Conservation (phyloP, 495 filamentous ascomycete genomes). For the Mycothermus thermophilus region DNA sequence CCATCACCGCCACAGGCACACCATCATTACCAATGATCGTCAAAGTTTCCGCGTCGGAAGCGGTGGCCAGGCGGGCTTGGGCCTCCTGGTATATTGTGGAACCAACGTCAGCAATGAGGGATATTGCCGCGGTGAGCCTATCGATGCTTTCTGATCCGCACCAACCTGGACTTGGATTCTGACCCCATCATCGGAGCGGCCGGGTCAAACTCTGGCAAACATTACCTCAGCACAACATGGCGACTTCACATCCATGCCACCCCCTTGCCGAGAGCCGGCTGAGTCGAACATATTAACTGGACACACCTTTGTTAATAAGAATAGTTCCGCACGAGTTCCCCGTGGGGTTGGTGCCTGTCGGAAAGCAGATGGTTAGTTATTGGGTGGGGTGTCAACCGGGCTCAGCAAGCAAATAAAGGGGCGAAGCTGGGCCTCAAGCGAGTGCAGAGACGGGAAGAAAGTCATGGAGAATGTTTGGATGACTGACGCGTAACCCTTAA, state of each 20-base stretch:
- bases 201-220: constrained; percentile 2
- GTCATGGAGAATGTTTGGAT: constrained; percentile 4
- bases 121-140: no score
- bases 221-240: constrained; percentile 11
- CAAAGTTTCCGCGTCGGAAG: no score
- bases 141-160: no score
- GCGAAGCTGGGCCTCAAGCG: no score
- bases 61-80: no score
- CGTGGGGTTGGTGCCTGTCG: constrained; percentile 9
- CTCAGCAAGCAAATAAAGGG: no score
- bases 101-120: no score
- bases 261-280: constrained; percentile 20
- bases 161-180: no score
- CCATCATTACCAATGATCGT: no score
- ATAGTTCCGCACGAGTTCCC: constrained; percentile 17
- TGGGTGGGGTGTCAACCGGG: constrained; percentile 1
- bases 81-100: no score
- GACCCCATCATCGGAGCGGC: background rate
- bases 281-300: constrained; percentile 16
- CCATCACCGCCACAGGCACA: no score
- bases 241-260: background rate
- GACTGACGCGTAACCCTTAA: constrained; percentile 23
- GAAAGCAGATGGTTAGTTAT: constrained; percentile 16
- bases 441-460: constrained; percentile 8
- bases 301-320: constrained; percentile 6